Evolutionary conservation across 495 filamentous ascomycete genomes (phyloP), one percentile per base, ranked within the genome.

Genomic region (Aspergillus hancockii): DNA sequence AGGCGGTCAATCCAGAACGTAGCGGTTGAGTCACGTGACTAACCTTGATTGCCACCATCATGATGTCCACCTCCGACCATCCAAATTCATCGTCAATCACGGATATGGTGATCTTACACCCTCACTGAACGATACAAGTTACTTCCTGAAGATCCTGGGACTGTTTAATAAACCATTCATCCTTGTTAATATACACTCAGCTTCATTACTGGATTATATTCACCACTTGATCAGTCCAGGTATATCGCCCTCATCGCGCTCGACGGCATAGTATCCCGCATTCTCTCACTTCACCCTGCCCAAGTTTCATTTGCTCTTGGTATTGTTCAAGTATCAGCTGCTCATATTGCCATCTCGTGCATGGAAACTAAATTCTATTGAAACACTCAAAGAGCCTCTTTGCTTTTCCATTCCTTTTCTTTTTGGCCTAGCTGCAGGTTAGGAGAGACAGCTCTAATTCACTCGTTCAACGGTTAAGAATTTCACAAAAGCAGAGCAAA

Each of bases 361-460:
- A 22, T 53, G 36, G 36, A 53, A 23, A 40, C 23, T 53, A 19
- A 18, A 8, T 53, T 5, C 13, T 12, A 40, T 22, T 53, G 22
- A 53, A 12, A 40, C 36, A 21, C 23, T 22, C 36, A 53, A 53
- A 40, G 34, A 32, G 30, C 18, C 32, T 14, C 19, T 53, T 31
- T 9, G 14, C 21, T 53, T 53, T 22, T 22, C 14, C 22, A 16
- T 23, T 34, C 38, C 38, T 25, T 25, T 4, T 31, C 25, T 7
- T 7, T 28, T 28, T 28, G 25, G 25, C 25, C 25, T 22, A 47
- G 52, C 31, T 40, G 49, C 57, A 49, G 54, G 53, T 49, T 52
- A 57, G 47, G 55, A 18, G 54, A 54, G 32, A 22, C 22, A 22
- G 28, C 40, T 51, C 49, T 58, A 22, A 32, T 55, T 58, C 45